Conservation (phyloP, 1,284 basidiomycete genomes). For the Ustilago bromivora region DNA sequence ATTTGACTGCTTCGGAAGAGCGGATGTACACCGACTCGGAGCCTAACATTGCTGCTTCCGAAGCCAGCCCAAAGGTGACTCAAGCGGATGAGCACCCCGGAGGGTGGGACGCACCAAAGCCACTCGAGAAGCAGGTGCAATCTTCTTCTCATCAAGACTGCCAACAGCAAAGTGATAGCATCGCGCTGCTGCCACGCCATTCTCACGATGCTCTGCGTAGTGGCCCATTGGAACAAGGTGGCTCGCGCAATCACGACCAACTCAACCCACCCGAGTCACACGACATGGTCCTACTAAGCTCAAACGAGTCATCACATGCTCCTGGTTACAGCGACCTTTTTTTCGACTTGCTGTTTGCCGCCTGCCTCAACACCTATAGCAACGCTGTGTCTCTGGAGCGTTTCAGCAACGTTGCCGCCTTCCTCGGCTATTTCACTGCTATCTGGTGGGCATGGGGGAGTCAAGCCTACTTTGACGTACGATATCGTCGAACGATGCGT, state of each 20-base stretch:
- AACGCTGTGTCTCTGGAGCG: slow-evolving; percentile 37
- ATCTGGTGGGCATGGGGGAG: slow-evolving; percentile 56
- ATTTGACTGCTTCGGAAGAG: background rate
- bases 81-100: background rate
- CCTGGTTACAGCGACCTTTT: slow-evolving; percentile 50
- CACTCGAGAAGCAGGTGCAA: background rate
- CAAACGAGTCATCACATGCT: slow-evolving; percentile 20
- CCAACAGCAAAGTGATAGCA: slow-evolving; percentile 7
- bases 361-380: slow-evolving; percentile 47
- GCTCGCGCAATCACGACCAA: background rate
- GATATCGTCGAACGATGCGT: slow-evolving; percentile 33
- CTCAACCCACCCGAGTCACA: background rate
- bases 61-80: background rate
- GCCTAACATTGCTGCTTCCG: background rate
- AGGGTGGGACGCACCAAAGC: background rate
- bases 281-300: slow-evolving; percentile 23
- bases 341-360: slow-evolving; percentile 49
- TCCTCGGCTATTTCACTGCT: slow-evolving; percentile 42
- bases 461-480: slow-evolving; percentile 48
- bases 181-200: slow-evolving; percentile 15
- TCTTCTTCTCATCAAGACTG: background rate
- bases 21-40: background rate
- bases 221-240: background rate
- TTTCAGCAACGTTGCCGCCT: slow-evolving; percentile 34
- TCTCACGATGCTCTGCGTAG: background rate